Evolutionary conservation across 1,139 yeast species (phyloP), one percentile per base, ranked within the genome.

Genomic region (Debaryomyces robertsiae): DNA sequence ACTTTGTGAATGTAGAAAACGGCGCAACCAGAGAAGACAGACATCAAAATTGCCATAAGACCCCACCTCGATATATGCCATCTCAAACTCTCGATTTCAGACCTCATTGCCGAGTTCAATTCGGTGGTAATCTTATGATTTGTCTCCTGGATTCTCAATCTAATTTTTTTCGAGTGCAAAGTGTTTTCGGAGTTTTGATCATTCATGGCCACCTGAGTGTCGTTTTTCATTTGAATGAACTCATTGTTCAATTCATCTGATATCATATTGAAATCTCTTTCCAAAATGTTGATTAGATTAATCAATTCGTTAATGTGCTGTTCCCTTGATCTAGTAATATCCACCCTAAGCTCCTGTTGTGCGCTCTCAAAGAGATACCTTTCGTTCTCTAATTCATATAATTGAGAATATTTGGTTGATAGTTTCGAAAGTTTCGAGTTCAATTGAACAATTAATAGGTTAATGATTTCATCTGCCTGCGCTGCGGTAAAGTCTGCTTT

Each of bases 21-120:
- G n/a, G 71, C 60, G 47, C 74, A 69, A 6, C 70, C 75, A 16
- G 70, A 60, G 40, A 72, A 70, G 3, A 73, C 67, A 16, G 69
- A 61, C 2, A 68, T 58, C 38, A 73, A 55, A 32, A 85, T 81
- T 5, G 88, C 82, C 27, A 83, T 67, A 25, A 86, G 67, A 23
- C 98, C 97, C 63, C 95, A 80, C 44, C 97, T 73, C 4, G 97
- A 90, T 33, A 93, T 81, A 59, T 89, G 91, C 98, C 98, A 93
- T 54, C 98, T 73, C 47, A 91, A 73, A 46, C 84, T 81, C 61
- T 93, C 98, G 46, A 90, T 86, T 45, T 89, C 95, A 0, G 93
- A 83, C 57, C 89, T 81, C 62, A 90, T 77, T 14, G 87, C 93
- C 29, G 95, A 82, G 45, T 83, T 81, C 50, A 93, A 75, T 51